Evolutionary conservation across 208 protist genomes (phyloP), one percentile per base, ranked within the genome.

Genomic region (Kentomonas sorsogonicus): DNA sequence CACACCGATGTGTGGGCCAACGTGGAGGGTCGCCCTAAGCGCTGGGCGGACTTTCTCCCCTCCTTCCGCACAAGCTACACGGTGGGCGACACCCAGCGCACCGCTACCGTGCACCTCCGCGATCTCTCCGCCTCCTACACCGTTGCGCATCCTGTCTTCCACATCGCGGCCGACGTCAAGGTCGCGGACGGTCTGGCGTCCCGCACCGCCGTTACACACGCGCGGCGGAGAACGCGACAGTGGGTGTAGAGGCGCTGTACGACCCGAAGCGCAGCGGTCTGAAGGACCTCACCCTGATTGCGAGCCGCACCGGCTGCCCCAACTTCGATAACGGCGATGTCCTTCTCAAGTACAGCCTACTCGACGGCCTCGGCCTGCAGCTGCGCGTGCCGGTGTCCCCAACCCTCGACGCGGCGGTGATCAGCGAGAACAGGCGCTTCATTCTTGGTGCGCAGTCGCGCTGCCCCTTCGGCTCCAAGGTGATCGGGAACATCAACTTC

Each of bases 231-330:
- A 40, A 54, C 10, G 50, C 71, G 30, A 77, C 70, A 31, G 58
- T 73, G 1, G 81, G 81, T 10, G 52, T 61, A 0, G 58, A 52
- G 39, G 44, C 66, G 15, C 16, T 50, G 20, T 93, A 93, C 56
- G 80, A 89, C 53, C 79, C 81, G 4, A 77, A 64, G 25, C 69
- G 86, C 47, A 88, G 77, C 41, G 86, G 86, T 15, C 26, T 93
- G 25, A 63, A 59, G 52, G 66, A 89, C 53, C 57, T 78, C 44
- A 80, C 74, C 1, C 27, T 79, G 5, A 40, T 70, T 5, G 22
- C 72, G 18, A 53, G 70, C 13, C 70, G 70, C 22, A 33, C 65
- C 13, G 61, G 61, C 26, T 89, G 77, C 57, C 58, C 68, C 0
- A 58, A 66, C 29, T 66, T 89, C 45, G 30, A 33, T 25, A 65